Base-by-base conservation (phyloP, 2,329 filamentous ascomycete species). In the Cladosporium austrohemisphaericum region DNA sequence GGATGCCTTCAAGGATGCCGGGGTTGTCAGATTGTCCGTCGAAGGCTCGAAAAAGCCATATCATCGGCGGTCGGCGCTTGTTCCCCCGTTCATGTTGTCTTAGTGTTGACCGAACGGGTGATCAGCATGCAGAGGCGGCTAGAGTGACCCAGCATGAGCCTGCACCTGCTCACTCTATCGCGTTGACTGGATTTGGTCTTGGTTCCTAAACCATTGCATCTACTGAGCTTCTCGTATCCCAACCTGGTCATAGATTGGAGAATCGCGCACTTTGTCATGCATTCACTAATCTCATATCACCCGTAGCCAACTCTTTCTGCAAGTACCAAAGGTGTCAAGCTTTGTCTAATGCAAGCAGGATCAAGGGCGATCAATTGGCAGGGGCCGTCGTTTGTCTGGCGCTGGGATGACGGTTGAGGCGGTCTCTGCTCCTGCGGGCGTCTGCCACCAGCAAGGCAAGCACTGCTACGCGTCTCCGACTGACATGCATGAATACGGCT, bases 401-500 rank as follows among this genome's bases (percentile, higher is more conserved):
- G 20, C 31, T 33, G 31, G 44, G 25, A 47, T 37, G 33, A 31
- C 44, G 44, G 44, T 19, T 47, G 44, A 38, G 44, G 44, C 44
- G 44, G 33, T 38, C 33, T 38, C 36, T 25, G 19, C 11, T 14
- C 9, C 41, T 45, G 41, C 31, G 41, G 41, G 31, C 44, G 33
- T 28, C 44, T 47, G 44, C 44, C 44, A 47, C 44, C 44, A 47
- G 33, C 33, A 31, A 47, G 44, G 44, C 33, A 31, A 47, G 33
- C 33, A 38, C n/a, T n/a, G n/a, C n/a, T 37, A 47, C 44, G 44
- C 44, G 33, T 47, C 35, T 25, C 44, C 44, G 44, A 47, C 44
- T 47, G 44, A 47, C 44, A 47, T 47, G 44, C 44, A 47, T 47
- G 33, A 29, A 37, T 38, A 47, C 44, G 44, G 44, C 38, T 38